phyloP scores from a whole-genome alignment of 2,329 filamentous ascomycete species.

The Cercospora berteroae region DNA sequence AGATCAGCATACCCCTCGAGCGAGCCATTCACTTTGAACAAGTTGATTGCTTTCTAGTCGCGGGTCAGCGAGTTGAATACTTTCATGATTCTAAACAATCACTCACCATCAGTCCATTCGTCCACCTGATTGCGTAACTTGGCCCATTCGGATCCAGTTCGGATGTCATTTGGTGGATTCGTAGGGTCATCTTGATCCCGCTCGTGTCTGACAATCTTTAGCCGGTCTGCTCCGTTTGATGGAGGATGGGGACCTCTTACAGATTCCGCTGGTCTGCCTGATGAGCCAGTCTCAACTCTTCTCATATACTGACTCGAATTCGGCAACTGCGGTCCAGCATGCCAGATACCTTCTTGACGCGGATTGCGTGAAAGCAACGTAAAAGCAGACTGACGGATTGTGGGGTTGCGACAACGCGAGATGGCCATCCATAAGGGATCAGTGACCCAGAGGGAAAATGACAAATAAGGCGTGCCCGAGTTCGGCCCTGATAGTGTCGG shows the following conservation, averaged over 20 bases:
- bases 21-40: conserved; percentile 23
- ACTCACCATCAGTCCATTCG: conserved; percentile 21
- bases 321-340: conserved; percentile 33
- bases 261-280: conserved; percentile 18
- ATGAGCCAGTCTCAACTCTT: conserved; percentile 23
- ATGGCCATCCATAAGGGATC: conserved; percentile 39
- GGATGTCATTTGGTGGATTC: background rate
- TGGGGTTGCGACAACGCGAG: conserved; percentile 34
- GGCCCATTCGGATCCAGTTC: conserved; percentile 18
- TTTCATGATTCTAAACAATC: background rate
- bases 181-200: conserved; percentile 18
- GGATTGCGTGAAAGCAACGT: conserved; percentile 36
- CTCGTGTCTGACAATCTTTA: conserved; percentile 27
- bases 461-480: conserved; percentile 34
- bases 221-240: conserved; percentile 7
- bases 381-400: conserved; percentile 36
- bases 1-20: conserved; percentile 13
- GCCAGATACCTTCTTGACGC: conserved; percentile 38
- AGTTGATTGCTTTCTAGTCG: conserved; percentile 17
- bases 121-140: conserved; percentile 19
- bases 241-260: conserved; percentile 18
- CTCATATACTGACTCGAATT: conserved; percentile 31
- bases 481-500: conserved; percentile 32
- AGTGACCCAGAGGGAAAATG: conserved; percentile 37
- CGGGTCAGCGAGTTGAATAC: background rate